Evolutionary conservation across 352 stramenopile species (phyloP), one percentile per base, ranked within the genome.

Genomic region (Phytophthora pistaciae): DNA sequence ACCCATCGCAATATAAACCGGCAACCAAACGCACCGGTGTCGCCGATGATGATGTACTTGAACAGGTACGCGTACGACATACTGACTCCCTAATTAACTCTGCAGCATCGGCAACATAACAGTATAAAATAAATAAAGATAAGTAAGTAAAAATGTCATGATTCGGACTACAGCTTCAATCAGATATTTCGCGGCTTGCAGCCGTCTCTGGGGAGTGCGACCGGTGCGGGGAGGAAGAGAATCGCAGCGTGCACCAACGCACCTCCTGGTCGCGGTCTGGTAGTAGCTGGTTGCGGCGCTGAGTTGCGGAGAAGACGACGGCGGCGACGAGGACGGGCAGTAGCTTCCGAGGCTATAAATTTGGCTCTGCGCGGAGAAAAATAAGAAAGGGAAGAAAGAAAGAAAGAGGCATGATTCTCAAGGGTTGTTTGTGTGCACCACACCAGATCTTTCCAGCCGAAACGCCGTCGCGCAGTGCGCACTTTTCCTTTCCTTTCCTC

Each of bases 41-140:
- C 98, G 55, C 98, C 98, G 72, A 99, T 99, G 82, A 99, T 99
- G 64, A 99, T 99, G 81, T 99, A 98, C 87, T 98, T 98, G 87
- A 98, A 98, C 56, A 98, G 82, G 72, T 98, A 98, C 48, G 93
- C 92, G 89, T 98, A 99, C 68, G 92, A 98, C 95, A 98, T 98
- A 53, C 29, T 71, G 31, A 11, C 6, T 64, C 14, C 8, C 25
- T 23, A 40, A 4, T 64, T 62, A 20, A 13, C 21, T 44, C 36
- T 65, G 33, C 42, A 49, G 7, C 5, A 20, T 44, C 38, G 7
- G 3, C 14, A 46, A 46, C 9, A 63, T 38, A 56, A 40, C 3
- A 44, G 27, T 8, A 58, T 16, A 27, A 40, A 61, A 31, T 20
- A 60, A 14, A 31, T 31, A 60, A 64, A 44, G 21, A 44, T 48